Base-by-base conservation (phyloP, 1,139 yeast genomes). In the Saccharomyces hybrid region DNA sequence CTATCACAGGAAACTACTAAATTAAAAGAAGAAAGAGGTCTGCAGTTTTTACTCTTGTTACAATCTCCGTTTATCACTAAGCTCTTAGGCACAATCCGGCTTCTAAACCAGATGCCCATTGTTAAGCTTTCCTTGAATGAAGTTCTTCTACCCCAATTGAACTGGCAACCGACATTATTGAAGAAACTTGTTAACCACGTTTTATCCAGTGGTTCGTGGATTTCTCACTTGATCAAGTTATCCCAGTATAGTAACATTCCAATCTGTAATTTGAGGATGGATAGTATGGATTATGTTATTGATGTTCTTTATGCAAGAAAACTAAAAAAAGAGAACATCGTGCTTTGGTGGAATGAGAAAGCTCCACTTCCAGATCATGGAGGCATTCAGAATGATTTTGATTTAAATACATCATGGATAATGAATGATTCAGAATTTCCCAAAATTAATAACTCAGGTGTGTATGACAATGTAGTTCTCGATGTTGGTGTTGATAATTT, bases 331-430 rank as follows among this genome's bases (percentile, higher is more conserved):
- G 80, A 81, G 52, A 82, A 84, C 59, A 80, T 88, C 52, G 85
- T 91, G 2, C 72, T 93, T 49, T 95, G 99, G 99, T 91, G 99
- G 98, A 88, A 96, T 0, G 80, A 83, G 2, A 78, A 77, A 41
- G 55, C 59, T 4, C 88, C 95, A 1, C 71, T 79, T 48, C 95
- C 97, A 0, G 97, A 89, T 66, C 85, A 82, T 66, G 97, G 96
- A 44, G 97, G 97, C 0, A 70, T 76, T 52, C 95, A 90, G 67
- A 80, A 78, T 62, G 96, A 88, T 63, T 66, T 61, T 52, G 68
- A 66, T 52, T 60, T 65, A 5, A 63, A 67, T 9, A 60, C 67
- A 20, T 62, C 60, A 57, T 65, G 71, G 55, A 65, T 73, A 20
- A 79, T 81, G 64, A 95, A 85, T 55, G 79, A 78, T 42, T 73